Base-by-base conservation (phyloP, 1,139 yeast genomes). In the Geotrichum citri-aurantii region DNA sequence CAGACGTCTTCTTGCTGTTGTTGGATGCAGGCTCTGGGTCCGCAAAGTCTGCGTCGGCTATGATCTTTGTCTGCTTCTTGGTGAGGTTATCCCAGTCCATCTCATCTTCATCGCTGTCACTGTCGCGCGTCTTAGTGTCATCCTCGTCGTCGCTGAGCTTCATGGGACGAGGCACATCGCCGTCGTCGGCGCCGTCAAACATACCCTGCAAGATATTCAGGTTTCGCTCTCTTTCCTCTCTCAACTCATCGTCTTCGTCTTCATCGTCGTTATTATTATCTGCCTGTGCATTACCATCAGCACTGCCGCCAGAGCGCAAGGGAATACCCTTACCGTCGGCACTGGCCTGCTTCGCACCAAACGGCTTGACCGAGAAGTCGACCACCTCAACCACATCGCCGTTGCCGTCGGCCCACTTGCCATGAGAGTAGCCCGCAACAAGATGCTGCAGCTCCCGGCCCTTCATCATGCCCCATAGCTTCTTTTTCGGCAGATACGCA, bases 391-490 rank as follows among this genome's bases (percentile, higher is more conserved):
- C 79, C 8, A 88, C 79, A 69, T 89, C 96, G 58, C 87, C 89
- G 64, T 83, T 84, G 8, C 95, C 95, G 72, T 90, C 90, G 65
- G 79, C 80, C 99, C 99, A 93, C 50, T 78, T 79, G 0, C 89
- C 89, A 61, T 85, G 79, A 17, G 71, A 75, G 69, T 81, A 92
- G 58, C 75, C 75, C 72, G 78, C 81, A 0, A 87, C 86, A 65
- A 91, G 76, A 65, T 86, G 93, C 50, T 81, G 78, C 1, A 79
- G 70, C 2, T 80, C 76, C 65, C 81, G 84, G 64, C 81, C 80
- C 73, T 88, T 86, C 65, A 87, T 92, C 61, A 83, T 78, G 10
- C 98, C 98, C 99, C 99, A 93, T 50, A 93, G 77, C 67, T 90
- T 90, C 27, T 85, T 83, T 73, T 88, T 88, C 66, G 78, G 79